Evolutionary conservation across 1,284 basidiomycete genomes (phyloP), one percentile per base, ranked within the genome.

Genomic region (Heterobasidion irregulare): DNA sequence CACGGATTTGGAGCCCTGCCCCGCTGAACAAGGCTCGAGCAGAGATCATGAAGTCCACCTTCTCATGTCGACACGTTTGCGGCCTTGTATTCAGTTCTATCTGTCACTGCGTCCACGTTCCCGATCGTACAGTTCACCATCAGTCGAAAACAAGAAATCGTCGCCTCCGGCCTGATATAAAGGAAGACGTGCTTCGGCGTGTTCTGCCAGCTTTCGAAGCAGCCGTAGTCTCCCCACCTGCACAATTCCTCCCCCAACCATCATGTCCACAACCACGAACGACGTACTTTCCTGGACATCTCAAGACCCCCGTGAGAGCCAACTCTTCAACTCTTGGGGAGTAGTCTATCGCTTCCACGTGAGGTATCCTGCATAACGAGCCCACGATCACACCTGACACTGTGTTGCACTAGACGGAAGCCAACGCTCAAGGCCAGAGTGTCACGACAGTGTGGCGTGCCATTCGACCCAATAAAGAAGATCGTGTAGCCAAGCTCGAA

Each of bases 281-380:
- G 87, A 90, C 61, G 75, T 89, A 55, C 79, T 90, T 66, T 89
- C 83, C 56, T 92, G 89, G 89, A 91, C 89, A 50, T 89, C 85
- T 70, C 82, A 85, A 64, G 89, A 92, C 70, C 85, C 86, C 63
- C 84, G 86, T 53, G 83, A 90, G 68, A 91, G 89, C 63, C 75
- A 80, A 58, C 77, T 92, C 59, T 92, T 90, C 72, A 88, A 86
- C 65, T 78, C 80, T 43, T 89, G 81, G 79, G 89, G 88, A 57
- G 76, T 88, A 55, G 73, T 87, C 61, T 92, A 92, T 72, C 86
- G 88, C 63, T 91, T 92, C 72, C 78, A 84, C 68, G 87, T 88
- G 64, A 61, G 72, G 63, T 56, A 55, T 32, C 46, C 55, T 52
- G 47, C 55, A 26, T 26, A 26, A 6, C 4, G 26, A 26, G 26